Base-by-base conservation (phyloP, 108 stramenopile species). In the Fragilariopsis cylindrus region DNA sequence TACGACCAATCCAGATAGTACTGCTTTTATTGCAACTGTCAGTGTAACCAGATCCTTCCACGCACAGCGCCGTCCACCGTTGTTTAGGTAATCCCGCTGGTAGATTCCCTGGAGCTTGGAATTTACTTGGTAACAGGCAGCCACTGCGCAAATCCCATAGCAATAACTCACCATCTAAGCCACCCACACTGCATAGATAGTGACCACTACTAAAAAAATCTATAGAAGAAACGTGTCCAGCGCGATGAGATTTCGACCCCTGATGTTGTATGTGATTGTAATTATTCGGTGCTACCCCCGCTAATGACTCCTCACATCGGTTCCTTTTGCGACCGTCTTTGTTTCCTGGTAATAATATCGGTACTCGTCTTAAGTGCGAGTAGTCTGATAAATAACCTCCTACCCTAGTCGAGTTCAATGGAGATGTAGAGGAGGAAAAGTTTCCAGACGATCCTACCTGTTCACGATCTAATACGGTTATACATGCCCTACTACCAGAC, bases 61-160 rank as follows among this genome's bases (percentile, higher is more conserved):
- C 58, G n/a, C 48, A 48, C 44, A 85, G 21, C n/a, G 74, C 60
- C 3, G 53, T 63, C n/a, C 42, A 70, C 18, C 55, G 70, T 72
- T 76, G 77, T 5, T 72, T 69, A 11, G 47, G 21, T 18, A 73
- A 15, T 43, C 53, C 71, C 16, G 74, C 81, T 30, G 55, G 57
- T 50, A 50, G 19, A 45, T 64, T 49, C 48, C 56, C 80, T 21
- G n/a, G 72, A 56, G 62, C 70, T 63, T 82, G 77, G 79, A 75
- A 84, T 64, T 71, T 84, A 76, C 58, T 76, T 54, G 44, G 82
- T 72, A 76, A 42, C 52, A 71, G 30, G 47, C 83, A 78, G 2
- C 48, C 55, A 48, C 52, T 69, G 49, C 90, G 82, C 55, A 92
- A 71, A 75, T 94, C 87, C 93, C 93, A 94, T n/a, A 83, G 41